Base-by-base conservation (phyloP, 345 rosid genomes). In the Odontarrhena argentea region DNA sequence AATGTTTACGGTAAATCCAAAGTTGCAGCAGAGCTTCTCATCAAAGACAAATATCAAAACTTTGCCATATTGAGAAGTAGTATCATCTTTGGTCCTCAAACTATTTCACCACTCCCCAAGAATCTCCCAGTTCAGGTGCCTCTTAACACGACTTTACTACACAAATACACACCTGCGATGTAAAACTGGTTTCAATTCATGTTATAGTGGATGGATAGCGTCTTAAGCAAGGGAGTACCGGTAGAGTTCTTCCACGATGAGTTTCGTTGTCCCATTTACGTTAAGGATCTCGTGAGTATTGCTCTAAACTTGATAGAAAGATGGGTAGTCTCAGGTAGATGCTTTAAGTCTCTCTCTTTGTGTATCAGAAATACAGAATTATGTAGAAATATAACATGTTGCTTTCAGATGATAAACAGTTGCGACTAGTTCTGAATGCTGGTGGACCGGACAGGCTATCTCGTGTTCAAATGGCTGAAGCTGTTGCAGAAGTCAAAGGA, bases 1-100 rank as follows among this genome's bases (percentile, higher is more conserved):
- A 92, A 89, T 70, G 83, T 82, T 41, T 93, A 93, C 55, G 98
- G 97, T 38, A 86, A 82, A 77, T 93, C 98, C 12, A 90, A 93
- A 83, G 83, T 85, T 69, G 88, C 84, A 18, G 89, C 98, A 0
- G 98, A 92, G 84, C 72, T 55, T 62, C 84, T 82, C 62, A 83
- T 92, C 30, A 68, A 74, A 52, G 84, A 81, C 41, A 86, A 78
- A 26, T 85, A 80, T 82, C 55, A 82, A 24, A 85, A 82, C 73
- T 87, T 74, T 80, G 92, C 86, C 9, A 90, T 93, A 60, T 57
- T 90, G 74, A 87, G 96, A 76, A 93, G 92, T 77, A 90, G 96
- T 71, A 88, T 90, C 77, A 87, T 93, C 65, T 71, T 75, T 54
- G 97, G 98, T 51, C 96, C 98, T 9, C 92, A 87, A 60, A 81